A percentile compares a stretch with the other conserved stretches of the same genome.
Evolutionary conservation across 495 filamentous ascomycete species (phyloP).

Genomic region (Penicillium paxilli): DNA sequence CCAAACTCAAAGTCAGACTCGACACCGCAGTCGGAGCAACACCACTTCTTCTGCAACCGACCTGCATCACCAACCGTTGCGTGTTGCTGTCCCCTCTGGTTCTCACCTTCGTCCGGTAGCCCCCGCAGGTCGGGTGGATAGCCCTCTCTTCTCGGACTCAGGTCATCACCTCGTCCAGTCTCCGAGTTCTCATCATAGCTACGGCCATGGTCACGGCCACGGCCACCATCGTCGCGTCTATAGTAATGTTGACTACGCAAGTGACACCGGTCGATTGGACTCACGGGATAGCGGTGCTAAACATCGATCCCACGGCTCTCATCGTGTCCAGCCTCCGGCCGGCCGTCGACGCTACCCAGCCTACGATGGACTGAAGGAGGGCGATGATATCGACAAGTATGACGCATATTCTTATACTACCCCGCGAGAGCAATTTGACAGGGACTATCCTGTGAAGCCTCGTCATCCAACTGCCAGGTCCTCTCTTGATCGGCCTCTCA

Average conservation of each 20-base stretch:
- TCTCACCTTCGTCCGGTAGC: slow-evolving; percentile 32
- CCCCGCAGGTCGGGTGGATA: slow-evolving; percentile 28
- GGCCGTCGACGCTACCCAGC: slow-evolving; percentile 29
- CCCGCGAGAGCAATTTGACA: slow-evolving; percentile 65
- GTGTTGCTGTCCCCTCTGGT: slow-evolving; percentile 23
- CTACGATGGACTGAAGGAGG: slow-evolving; percentile 36
- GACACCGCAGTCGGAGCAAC: slow-evolving; percentile 34
- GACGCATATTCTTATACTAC: slow-evolving; percentile 72
- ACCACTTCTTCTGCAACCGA: slow-evolving; percentile 34
- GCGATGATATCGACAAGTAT: slow-evolving; percentile 62
- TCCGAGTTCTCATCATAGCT: slow-evolving; percentile 25
- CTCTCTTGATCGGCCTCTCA: slow-evolving; percentile 58
- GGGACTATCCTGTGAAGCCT: slow-evolving; percentile 55
- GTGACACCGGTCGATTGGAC: slow-evolving; percentile 35
- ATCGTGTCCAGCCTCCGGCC: slow-evolving; percentile 26
- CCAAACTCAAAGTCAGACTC: slow-evolving; percentile 22
- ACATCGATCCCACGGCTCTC: slow-evolving; percentile 10
- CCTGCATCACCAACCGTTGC: slow-evolving; percentile 22
- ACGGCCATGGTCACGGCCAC: slow-evolving; percentile 30
- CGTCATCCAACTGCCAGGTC: slow-evolving; percentile 50
- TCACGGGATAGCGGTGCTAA: slow-evolving; percentile 14
- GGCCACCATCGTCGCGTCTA: slow-evolving; percentile 31
- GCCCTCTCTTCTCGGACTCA: slow-evolving; percentile 29
- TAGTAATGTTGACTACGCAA: slow-evolving; percentile 40
- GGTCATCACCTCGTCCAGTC: slow-evolving; percentile 32